Base-by-base conservation (phyloP, 2,329 filamentous ascomycete genomes). In the Cryphonectria carpinicola region DNA sequence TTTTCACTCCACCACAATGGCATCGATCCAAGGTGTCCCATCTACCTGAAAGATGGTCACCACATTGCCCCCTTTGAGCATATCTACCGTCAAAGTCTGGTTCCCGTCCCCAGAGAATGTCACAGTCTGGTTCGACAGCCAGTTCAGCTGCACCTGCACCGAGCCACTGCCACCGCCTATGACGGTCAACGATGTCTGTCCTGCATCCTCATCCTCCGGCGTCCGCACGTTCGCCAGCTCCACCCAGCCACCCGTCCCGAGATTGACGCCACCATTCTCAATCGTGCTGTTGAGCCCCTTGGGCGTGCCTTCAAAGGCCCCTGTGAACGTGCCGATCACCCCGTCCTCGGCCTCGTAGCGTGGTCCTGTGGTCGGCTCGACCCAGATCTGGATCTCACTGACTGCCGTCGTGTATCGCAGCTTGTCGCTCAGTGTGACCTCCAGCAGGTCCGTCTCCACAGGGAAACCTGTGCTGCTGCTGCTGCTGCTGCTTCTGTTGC, bases 331-430 rank as follows among this genome's bases (percentile, higher is more conserved):
- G 6, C 41, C 41, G 14, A 65, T 65, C 28, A 65, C 43, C 1
- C 43, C 63, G 63, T 65, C 63, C 46, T 65, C 46, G 43, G 63
- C 63, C 46, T 65, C 43, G 46, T 65, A 65, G 63, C 41, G 63
- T 28, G 63, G 41, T 14, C 41, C 41, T 6, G 43, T 35, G 43
- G 2, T 11, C 3, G 41, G 4, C 35, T 28, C 19, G 22, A 62
- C 60, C 52, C 65, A 54, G 25, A 58, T 39, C 19, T 66, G 35
- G n/a, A 56, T 56, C 32, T 58, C 35, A 5, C 17, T 66, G n/a
- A 65, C 63, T 8, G 63, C 41, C 6, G 63, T 49, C 14, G 43
- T 28, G n/a, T 49, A 43, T n/a, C 60, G 8, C 8, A 62, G 19
- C 60, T 22, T 62, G 19, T 62, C 60, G 60, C 60, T 62, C 32